Evolutionary conservation across 1,284 basidiomycete genomes (phyloP).

Genomic region (Ganoderma leucocontextum): DNA sequence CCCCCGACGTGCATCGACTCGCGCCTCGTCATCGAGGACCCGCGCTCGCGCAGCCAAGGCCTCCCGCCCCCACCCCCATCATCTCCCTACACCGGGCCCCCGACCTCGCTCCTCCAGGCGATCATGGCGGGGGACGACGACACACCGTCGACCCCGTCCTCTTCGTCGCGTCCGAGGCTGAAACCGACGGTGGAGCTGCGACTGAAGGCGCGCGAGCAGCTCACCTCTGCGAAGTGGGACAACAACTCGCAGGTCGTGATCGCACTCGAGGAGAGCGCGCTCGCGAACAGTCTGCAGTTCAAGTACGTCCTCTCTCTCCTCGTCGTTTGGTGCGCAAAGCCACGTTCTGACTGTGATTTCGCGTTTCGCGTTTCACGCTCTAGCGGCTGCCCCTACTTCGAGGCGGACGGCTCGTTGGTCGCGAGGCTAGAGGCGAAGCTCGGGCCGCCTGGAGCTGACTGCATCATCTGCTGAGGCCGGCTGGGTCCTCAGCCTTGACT

Average conservation of each 20-base stretch:
- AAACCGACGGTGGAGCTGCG: constrained; percentile 52
- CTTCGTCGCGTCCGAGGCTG: constrained; percentile 32
- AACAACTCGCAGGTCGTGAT: constrained; percentile 45
- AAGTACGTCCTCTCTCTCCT: constrained; percentile 52
- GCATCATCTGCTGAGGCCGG: constrained; percentile 59
- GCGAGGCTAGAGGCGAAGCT: constrained; percentile 64
- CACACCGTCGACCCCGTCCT: constrained; percentile 12
- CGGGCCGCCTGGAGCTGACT: constrained; percentile 55
- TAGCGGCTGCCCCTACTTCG: constrained; percentile 66
- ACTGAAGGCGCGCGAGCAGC: constrained; percentile 46
- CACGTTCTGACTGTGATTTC: neutral
- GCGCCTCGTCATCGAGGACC: constrained; percentile 59
- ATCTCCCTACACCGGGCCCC: constrained; percentile 24
- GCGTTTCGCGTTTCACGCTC: constrained; percentile 8
- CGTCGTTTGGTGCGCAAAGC: neutral
- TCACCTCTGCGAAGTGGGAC: constrained; percentile 32
- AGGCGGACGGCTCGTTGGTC: constrained; percentile 58
- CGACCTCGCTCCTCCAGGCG: constrained; percentile 21
- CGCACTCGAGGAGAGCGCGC: constrained; percentile 53
- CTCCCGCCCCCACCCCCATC: constrained; percentile 23
- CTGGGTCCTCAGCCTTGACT: too few relatives aligned
- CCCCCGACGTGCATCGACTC: constrained; percentile 69
- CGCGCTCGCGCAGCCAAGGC: constrained; percentile 26
- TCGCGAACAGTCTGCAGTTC: constrained; percentile 60
- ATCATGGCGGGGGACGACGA: constrained; percentile 10